Evolutionary conservation across 2,329 filamentous ascomycete genomes (phyloP), one percentile per base, ranked within the genome.

Genomic region (Fusarium equiseti): DNA sequence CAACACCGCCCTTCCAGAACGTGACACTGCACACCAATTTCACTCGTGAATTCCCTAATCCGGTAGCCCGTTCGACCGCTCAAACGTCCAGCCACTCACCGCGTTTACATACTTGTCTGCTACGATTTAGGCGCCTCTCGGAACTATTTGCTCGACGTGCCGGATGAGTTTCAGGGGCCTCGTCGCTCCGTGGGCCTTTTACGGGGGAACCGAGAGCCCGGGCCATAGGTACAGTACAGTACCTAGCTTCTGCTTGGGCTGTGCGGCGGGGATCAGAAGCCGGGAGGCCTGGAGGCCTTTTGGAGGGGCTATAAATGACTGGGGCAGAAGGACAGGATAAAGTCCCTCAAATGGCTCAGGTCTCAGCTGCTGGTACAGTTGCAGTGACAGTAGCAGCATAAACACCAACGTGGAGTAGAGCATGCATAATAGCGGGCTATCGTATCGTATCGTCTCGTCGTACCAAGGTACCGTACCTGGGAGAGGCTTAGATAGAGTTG

Each of bases 1-100:
- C 46, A 53, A 70, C 57, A 71, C 68, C 69, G 56, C 69, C 69
- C 69, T 72, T 72, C 69, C 66, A 72, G 65, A 72, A 72, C 65
- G 54, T 53, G 55, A 55, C 62, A 50, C 24, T 43, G 40, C 31
- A 48, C 26, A 51, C 40, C 46, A 40, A 32, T 35, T 40, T 52
- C 49, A 63, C 29, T 58, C 22, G 24, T 60, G 60, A 61, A 46
- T 65, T 60, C 42, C 59, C 68, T 45, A 68, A 60, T 72, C 65
- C 59, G 70, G 59, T 62, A 67, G 55, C 29, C 63, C 68, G 46
- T 50, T 50, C 58, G 58, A 56, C 42, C 53, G 55, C 26, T 59
- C n/a, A 63, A 64, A 24, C 29, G 43, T 58, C 27, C 59, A 64
- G 59, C 61, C 59, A 63, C 61, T 57, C 61, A 46, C n/a, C 52